These are phyloP conservation scores for Codiaeum variegatum DNA, from an alignment of 441 rosid genomes.

Conservation along the genomic window DNA sequence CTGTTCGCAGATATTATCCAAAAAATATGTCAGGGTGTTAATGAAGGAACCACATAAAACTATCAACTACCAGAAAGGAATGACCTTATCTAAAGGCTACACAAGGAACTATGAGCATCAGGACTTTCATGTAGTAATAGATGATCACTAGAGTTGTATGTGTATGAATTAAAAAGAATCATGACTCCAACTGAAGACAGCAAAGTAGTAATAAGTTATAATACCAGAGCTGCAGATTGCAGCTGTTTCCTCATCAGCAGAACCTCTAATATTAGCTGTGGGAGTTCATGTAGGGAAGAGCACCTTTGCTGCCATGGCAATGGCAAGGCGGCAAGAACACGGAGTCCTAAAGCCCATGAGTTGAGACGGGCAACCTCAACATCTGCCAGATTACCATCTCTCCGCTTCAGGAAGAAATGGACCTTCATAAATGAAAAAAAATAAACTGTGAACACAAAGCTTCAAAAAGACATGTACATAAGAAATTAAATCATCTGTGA, in stretches of 20 bases:
- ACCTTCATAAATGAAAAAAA: constrained; percentile 53
- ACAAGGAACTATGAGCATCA: constrained; percentile 14
- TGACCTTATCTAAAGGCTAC: constrained; percentile 12
- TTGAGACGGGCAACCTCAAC: constrained; percentile 81
- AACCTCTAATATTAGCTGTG: constrained; percentile 89
- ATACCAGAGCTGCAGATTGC: constrained; percentile 87
- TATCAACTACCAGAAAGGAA: neutral
- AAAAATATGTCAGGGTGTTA: constrained; percentile 26
- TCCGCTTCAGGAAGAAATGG: constrained; percentile 92
- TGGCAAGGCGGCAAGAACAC: constrained; percentile 94
- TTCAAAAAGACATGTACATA: constrained; percentile 9
- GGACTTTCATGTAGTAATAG: constrained; percentile 6
- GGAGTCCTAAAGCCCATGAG: constrained; percentile 98
- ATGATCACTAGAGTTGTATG: constrained; percentile 9
- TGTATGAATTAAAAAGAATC: constrained; percentile 12
- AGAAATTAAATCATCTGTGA: constrained; percentile 15
- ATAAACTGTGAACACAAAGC: constrained; percentile 7
- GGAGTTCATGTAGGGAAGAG: constrained; percentile 94
- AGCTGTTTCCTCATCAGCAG: constrained; percentile 96
- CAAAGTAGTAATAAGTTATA: constrained; percentile 12
- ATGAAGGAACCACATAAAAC: constrained; percentile 10
- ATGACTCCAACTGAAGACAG: constrained; percentile 19
- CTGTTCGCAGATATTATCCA: constrained; percentile 40
- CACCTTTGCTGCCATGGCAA: constrained; percentile 99
- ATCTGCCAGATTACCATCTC: constrained; percentile 79